Percentiles rank a stretch among this genome's conserved stretches.
phyloP scores from a whole-genome alignment of 2,329 filamentous ascomycete species.

The Fusarium xyrophilum region DNA sequence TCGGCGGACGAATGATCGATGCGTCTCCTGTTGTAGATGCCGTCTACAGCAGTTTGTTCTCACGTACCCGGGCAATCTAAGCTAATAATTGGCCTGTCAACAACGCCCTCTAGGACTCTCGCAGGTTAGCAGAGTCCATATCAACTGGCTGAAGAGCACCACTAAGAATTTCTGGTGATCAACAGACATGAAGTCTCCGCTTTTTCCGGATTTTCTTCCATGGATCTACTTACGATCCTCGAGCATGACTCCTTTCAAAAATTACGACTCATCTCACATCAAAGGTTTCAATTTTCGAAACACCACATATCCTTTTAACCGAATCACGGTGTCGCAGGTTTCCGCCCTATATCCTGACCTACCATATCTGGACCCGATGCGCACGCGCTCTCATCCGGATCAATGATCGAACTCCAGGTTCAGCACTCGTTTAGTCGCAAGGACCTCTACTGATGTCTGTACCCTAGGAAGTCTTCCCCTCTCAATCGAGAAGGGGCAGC shows the following conservation, averaged over 20 bases:
- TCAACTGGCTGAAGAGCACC: constrained; percentile 36
- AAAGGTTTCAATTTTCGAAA: constrained; percentile 29
- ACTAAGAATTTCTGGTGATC: constrained; percentile 41
- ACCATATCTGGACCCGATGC: constrained; percentile 25
- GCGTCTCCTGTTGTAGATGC: constrained; percentile 97
- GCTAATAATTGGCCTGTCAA: constrained; percentile 61
- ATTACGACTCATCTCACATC: constrained; percentile 30
- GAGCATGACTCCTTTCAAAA: constrained; percentile 16
- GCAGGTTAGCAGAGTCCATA: constrained; percentile 47
- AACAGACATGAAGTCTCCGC: constrained; percentile 42
- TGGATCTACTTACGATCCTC: constrained; percentile 5
- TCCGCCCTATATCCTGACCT: constrained; percentile 13
- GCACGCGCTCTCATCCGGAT: constrained; percentile 17
- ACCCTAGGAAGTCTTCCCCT: constrained; percentile 41
- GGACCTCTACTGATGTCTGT: constrained; percentile 42
- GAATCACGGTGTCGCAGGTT: constrained; percentile 41
- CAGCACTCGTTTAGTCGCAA: constrained; percentile 41
- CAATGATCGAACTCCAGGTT: constrained; percentile 37
- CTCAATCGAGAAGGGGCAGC: constrained; percentile 24
- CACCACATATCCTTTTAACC: constrained; percentile 38
- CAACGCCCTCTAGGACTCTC: constrained; percentile 57
- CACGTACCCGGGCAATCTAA: constrained; percentile 82
- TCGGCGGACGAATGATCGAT: constrained; percentile 90
- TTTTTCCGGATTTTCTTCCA: constrained; percentile 19
- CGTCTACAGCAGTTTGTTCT: constrained; percentile 97